Evolutionary conservation across 805 yeast genomes (phyloP), one percentile per base, ranked within the genome.

Genomic region (Hanseniaspora clermontiae): DNA sequence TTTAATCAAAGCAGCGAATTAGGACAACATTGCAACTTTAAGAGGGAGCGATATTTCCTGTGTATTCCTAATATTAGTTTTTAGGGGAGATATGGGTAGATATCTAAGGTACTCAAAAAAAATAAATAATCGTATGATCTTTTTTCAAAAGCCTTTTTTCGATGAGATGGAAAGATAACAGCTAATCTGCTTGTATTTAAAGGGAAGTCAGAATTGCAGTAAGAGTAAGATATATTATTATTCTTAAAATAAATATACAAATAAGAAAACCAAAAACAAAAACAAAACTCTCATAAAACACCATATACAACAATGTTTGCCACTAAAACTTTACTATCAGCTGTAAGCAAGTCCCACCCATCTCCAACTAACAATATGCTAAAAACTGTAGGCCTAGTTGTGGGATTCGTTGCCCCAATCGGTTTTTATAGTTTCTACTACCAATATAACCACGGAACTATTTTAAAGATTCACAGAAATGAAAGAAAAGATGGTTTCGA

Each of bases 401-500:
- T 37, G 15, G 57, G 57, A 8, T 53, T 53, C 19, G 34, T 53
- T 14, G 51, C 40, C 10, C 57, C 57, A 27, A 39, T 53, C 9
- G 57, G 47, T 14, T 38, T 39, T 15, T 46, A 46, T 34, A 53
- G 57, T 17, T 53, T 53, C 27, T 53, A 53, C 37, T 39, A 53
- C 47, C 57, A 53, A 46, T 53, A 38, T 40, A 29, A 53, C 11
- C 46, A 53, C 24, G 57, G 57, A 3, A 24, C 50, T 20, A 53
- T 53, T 32, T 32, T 46, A 6, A 53, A 46, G 47, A 53, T 53
- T 17, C 39, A 46, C 57, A 45, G 24, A 32, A 53, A 29, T 5
- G 51, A 38, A 45, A 53, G 57, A 53, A 45, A 53, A 46, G 57
- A 53, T 32, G 57, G 57, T 15, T 53, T 38, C 9, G 36, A 53